phyloP scores from a whole-genome alignment of 1,139 yeast species.

The Zygosaccharomyces pseudobailii region DNA sequence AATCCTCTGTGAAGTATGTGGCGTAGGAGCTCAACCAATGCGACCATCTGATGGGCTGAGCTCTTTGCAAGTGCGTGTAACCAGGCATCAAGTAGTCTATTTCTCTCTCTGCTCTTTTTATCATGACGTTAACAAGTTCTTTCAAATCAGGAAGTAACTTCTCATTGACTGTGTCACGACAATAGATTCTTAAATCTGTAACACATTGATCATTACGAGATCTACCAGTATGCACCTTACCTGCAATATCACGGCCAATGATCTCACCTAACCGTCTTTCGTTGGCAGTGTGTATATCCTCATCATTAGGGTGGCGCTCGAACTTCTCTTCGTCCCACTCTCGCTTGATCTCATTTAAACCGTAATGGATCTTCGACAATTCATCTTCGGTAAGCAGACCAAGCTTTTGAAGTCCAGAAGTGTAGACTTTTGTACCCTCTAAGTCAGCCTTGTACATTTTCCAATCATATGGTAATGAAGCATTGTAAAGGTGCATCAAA shows the following conservation, averaged over 20 bases:
- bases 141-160: constrained; percentile 55
- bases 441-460: constrained; percentile 92
- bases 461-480: constrained; percentile 92
- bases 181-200: constrained; percentile 93
- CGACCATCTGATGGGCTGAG: constrained; percentile 98
- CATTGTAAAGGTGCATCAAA: constrained; percentile 92
- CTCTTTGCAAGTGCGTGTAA: constrained; percentile 95
- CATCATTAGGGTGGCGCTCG: constrained; percentile 87
- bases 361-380: constrained; percentile 71
- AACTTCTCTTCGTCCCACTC: constrained; percentile 81
- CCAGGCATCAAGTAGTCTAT: constrained; percentile 97
- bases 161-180: constrained; percentile 66
- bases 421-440: constrained; percentile 90
- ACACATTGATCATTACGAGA: constrained; percentile 98
- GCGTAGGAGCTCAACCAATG: constrained; percentile 96
- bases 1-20: constrained; percentile 87
- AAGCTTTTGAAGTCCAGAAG: constrained; percentile 75
- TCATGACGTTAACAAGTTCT: constrained; percentile 59
- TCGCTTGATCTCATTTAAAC: constrained; percentile 59
- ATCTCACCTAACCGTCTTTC: constrained; percentile 96
- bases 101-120: constrained; percentile 75
- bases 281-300: constrained; percentile 97
- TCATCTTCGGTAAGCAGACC: constrained; percentile 72
- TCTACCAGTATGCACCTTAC: constrained; percentile 97
- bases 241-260: constrained; percentile 89